Evolutionary conservation across 768 basidiomycete species (phyloP), one percentile per base, ranked within the genome.

Genomic region (Nidula microcarpa): DNA sequence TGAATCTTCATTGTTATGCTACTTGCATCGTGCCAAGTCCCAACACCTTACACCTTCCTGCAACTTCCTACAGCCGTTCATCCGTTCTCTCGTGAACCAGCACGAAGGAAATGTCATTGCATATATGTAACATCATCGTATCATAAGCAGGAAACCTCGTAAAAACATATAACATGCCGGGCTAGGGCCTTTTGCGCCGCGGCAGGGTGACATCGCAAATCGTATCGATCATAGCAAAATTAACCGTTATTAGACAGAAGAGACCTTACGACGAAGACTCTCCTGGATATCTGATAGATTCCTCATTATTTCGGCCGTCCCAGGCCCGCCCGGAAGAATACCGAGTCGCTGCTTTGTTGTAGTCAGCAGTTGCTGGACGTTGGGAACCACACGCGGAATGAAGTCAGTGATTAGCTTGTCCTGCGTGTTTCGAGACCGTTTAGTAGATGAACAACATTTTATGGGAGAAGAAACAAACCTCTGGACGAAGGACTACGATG

Each of bases 361-460:
- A 61, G 87, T 85, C 53, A 93, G 73, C 65, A 84, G 85, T 51
- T 80, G 77, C 65, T 89, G 88, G 47, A 92, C 89, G 57, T 80
- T 89, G 32, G 89, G 88, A 46, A 93, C 74, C 37, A 93, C 90
- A 47, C 89, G 86, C 17, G 86, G 83, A 51, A 89, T 82, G 67
- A 91, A 93, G 51, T 90, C 86, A 17, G 87, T 80, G 60, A 92
- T 91, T 34, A 91, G 76, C 57, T 87, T 87, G 67, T 92, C 89
- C 86, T 89, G 60, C 30, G 16, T 43, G 50, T 37, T 8, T 23
- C 18, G 45, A 41, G 33, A 47, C 37, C 1, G 30, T 54, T 6
- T 35, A 47, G 17, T 11, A 48, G 34, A 16, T 49, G 18, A 52
- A 52, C 14, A 51, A 13, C 45, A 16, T 46, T 41, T 54, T 43